Conservation (phyloP, 2,329 filamentous ascomycete genomes). For the Helotiales sp. region DNA sequence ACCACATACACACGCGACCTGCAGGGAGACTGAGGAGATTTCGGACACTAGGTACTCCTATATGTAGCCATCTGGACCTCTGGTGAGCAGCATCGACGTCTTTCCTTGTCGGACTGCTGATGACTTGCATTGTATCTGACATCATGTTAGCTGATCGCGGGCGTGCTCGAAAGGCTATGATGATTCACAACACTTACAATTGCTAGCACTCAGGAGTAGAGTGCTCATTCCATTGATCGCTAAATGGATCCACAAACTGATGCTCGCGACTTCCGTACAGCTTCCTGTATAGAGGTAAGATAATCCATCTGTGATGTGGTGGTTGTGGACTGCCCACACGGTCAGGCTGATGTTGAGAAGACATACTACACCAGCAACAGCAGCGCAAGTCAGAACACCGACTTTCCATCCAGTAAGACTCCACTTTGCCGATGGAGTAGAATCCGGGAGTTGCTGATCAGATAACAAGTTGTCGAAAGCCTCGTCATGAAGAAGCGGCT, state of each 20-base stretch:
- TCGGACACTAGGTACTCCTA: slow-evolving; percentile 32
- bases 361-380: slow-evolving; percentile 3
- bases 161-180: neutral
- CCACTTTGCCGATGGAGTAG: neutral
- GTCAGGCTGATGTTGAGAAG: slow-evolving; percentile 12
- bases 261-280: slow-evolving; percentile 8
- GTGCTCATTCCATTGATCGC: slow-evolving; percentile 12
- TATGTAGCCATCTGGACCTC: slow-evolving; percentile 35
- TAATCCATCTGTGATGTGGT: slow-evolving; percentile 1
- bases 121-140: slow-evolving; percentile 29
- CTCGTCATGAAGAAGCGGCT: neutral
- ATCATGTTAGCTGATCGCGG: neutral
- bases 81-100: slow-evolving; percentile 37
- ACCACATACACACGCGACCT: slow-evolving; percentile 7
- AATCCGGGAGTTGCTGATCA: neutral
- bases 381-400: slow-evolving; percentile 8
- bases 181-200: slow-evolving; percentile 1
- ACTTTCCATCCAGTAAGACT: slow-evolving; percentile 13
- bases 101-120: slow-evolving; percentile 34
- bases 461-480: neutral
- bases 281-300: slow-evolving; percentile 10
- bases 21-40: slow-evolving; percentile 27
- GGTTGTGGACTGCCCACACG: slow-evolving; percentile 5
- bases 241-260: slow-evolving; percentile 16
- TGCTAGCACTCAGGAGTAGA: slow-evolving; percentile 11